These are phyloP conservation scores for Hypomyces perniciosus DNA, from an alignment of 2,329 filamentous ascomycete genomes.

Conservation along the genomic window DNA sequence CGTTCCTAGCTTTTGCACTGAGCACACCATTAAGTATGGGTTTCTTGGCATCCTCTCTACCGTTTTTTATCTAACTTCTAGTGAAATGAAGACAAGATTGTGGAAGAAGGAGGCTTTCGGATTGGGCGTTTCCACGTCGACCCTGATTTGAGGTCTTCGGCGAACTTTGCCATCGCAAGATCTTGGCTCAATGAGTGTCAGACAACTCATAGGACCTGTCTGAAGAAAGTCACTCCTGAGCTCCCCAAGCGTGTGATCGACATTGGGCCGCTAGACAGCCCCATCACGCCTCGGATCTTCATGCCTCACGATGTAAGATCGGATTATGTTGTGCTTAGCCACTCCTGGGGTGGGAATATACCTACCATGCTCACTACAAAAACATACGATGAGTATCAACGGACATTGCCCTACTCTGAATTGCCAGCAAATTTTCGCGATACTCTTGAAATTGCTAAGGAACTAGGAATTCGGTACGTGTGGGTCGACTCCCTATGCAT, in stretches of 20 bases:
- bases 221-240: not conserved
- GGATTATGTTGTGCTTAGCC: slow-evolving; percentile 5
- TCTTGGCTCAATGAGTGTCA: slow-evolving; percentile 1
- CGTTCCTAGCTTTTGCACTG: not conserved
- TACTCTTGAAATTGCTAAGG: slow-evolving; percentile 12
- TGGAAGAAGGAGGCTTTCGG: not conserved
- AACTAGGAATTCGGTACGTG: slow-evolving; percentile 15
- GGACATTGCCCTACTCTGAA: not conserved
- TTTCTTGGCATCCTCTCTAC: not conserved
- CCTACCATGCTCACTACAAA: not conserved
- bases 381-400: not conserved
- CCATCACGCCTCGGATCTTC: not conserved
- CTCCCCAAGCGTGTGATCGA: slow-evolving; percentile 8
- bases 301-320: not conserved
- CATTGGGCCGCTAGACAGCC: not conserved
- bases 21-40: not conserved
- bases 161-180: slow-evolving; percentile 3
- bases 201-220: not conserved
- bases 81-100: not conserved
- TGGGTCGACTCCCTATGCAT: slow-evolving; percentile 19
- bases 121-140: not conserved
- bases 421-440: slow-evolving; percentile 15
- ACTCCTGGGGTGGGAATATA: slow-evolving; percentile 8
- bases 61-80: not conserved
- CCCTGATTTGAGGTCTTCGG: not conserved